Percentiles rank a stretch among this genome's conserved stretches.
Evolutionary conservation across 805 yeast species (phyloP).

Genomic region (Pichia heedii): DNA sequence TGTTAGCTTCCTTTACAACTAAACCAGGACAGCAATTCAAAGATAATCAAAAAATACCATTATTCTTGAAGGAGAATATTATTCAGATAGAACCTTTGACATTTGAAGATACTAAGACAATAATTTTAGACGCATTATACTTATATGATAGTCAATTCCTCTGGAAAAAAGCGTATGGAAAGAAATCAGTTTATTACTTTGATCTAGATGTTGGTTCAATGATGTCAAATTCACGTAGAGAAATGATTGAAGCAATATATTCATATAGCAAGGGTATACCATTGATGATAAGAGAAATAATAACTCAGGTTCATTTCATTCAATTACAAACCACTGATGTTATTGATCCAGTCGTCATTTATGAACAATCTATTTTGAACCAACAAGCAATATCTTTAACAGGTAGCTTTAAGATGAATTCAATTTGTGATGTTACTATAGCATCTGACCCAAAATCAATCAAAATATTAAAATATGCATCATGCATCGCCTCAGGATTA

Average conservation of each 20-base stretch:
- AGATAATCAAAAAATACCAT: background rate
- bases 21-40: background rate
- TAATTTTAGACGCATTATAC: conserved; percentile 1
- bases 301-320: conserved; percentile 25
- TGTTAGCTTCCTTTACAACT: conserved; percentile 3
- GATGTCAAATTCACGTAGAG: background rate
- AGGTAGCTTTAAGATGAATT: conserved; percentile 2
- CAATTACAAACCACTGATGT: background rate
- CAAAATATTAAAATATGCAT: conserved; percentile 31
- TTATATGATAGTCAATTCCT: conserved; percentile 5
- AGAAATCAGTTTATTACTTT: background rate
- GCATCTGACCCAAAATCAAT: conserved; percentile 6
- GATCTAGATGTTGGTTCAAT: background rate
- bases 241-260: conserved; percentile 14
- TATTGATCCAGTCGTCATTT: background rate
- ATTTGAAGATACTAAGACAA: conserved; percentile 2
- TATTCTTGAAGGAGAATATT: conserved; percentile 1
- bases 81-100: conserved; percentile 5
- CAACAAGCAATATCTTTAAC: background rate
- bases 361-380: background rate
- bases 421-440: conserved; percentile 4
- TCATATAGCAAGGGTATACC: conserved; percentile 19
- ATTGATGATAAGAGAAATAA: conserved; percentile 16
- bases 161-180: conserved; percentile 5
- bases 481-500: conserved; percentile 32